Evolutionary conservation across 371 early-diverging fungal species (phyloP).

Genomic region (Homolaphlyctis polyrhiza): DNA sequence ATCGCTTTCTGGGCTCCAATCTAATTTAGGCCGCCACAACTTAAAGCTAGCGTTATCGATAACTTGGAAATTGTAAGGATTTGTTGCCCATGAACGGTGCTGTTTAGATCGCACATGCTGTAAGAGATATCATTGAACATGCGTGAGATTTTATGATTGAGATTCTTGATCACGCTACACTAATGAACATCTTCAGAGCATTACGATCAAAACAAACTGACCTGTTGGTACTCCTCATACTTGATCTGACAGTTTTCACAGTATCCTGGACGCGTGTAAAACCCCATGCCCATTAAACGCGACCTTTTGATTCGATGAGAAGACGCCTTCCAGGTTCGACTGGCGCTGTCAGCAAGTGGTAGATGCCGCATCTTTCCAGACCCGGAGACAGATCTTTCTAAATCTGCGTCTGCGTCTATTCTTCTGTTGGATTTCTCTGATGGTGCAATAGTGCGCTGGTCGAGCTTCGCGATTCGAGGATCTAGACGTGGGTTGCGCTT

Average conservation of each 20-base stretch:
- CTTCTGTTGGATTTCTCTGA: background rate
- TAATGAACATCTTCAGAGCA: background rate
- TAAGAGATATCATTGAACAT: slow-evolving; percentile 1
- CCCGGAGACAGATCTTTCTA: background rate
- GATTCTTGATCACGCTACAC: background rate
- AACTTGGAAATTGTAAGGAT: slow-evolving; percentile 13
- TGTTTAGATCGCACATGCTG: slow-evolving; percentile 9
- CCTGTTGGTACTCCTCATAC: slow-evolving; percentile 33
- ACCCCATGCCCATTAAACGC: slow-evolving; percentile 12
- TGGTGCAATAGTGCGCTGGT: background rate
- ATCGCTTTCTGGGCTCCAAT: too few relatives aligned
- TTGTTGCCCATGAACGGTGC: slow-evolving; percentile 14
- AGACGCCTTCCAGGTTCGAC: background rate
- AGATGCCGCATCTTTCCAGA: background rate
- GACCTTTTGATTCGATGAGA: background rate
- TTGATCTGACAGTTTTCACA: slow-evolving; percentile 54
- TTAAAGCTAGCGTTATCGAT: slow-evolving; percentile 14
- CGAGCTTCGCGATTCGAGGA: background rate
- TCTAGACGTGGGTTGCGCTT: background rate
- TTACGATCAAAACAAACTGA: slow-evolving; percentile 5
- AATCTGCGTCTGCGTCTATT: background rate
- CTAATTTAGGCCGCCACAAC: too few relatives aligned
- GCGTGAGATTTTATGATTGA: background rate
- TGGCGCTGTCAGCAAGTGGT: background rate
- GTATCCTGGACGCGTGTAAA: slow-evolving; percentile 35